phyloP scores from a whole-genome alignment of 2,329 filamentous ascomycete species.

The Alternaria triticimaculans region DNA sequence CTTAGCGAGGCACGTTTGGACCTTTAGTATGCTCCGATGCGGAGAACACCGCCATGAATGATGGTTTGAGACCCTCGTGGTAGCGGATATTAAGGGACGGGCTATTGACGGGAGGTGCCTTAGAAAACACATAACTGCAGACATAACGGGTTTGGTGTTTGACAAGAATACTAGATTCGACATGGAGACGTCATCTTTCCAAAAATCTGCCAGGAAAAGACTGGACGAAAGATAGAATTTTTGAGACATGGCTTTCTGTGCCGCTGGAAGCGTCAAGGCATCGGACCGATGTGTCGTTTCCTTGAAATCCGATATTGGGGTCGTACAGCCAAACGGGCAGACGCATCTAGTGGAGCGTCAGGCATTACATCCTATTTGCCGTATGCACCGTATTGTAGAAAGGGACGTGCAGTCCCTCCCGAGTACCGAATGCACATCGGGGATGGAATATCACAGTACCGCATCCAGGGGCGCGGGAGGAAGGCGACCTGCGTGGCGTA shows the following conservation, averaged over 20 bases:
- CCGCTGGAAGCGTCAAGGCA: not conserved
- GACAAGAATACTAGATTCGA: not conserved
- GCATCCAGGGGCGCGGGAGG: slow-evolving; percentile 8
- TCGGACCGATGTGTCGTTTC: slow-evolving; percentile 10
- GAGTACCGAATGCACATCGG: not conserved
- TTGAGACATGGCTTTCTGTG: not conserved
- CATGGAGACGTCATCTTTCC: not conserved
- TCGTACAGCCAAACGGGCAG: slow-evolving; percentile 16
- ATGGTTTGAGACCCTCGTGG: not conserved
- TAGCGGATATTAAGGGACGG: not conserved
- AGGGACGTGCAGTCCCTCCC: slow-evolving; percentile 1
- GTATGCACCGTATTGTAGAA: not conserved
- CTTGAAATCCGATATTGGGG: not conserved
- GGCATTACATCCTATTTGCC: not conserved
- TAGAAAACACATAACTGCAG: not conserved
- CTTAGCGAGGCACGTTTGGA: not conserved
- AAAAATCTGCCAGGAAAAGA: not conserved
- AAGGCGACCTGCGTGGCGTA: not conserved
- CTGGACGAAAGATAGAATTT: not conserved
- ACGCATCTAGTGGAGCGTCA: not conserved
- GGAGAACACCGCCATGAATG: not conserved
- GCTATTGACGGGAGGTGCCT: not conserved
- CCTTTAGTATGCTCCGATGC: not conserved
- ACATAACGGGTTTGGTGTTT: not conserved
- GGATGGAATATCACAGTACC: not conserved